Percentiles rank a stretch among this genome's conserved stretches.
Conservation (phyloP, 169 alveolate species). For the Plasmodium fragile region DNA sequence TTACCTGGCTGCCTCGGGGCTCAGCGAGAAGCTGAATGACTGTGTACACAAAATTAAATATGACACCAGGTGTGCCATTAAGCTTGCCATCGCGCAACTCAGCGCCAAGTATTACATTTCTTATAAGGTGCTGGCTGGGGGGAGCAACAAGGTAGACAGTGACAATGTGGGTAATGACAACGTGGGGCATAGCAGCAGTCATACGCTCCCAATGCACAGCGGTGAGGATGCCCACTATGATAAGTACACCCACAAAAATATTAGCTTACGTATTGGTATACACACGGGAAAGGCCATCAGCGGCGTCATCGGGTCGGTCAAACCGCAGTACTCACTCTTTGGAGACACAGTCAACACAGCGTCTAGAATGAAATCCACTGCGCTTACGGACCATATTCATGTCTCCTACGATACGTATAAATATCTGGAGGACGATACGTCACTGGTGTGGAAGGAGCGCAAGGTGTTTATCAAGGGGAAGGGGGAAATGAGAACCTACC, state of each 20-base stretch:
- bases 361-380: constrained; percentile 91
- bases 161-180: constrained; percentile 62
- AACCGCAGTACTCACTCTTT: constrained; percentile 97
- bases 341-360: constrained; percentile 99
- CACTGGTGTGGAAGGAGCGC: constrained; percentile 80
- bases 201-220: constrained; percentile 93
- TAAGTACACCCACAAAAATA: constrained; percentile 74
- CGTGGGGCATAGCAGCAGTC: constrained; percentile 88
- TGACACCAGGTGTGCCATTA: constrained; percentile 76
- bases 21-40: constrained; percentile 77
- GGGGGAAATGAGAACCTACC: constrained; percentile 85
- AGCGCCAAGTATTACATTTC: constrained; percentile 75
- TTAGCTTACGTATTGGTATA: constrained; percentile 94
- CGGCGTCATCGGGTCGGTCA: constrained; percentile 98
- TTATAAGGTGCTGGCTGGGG: constrained; percentile 88
- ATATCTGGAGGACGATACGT: constrained; percentile 70
- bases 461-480: constrained; percentile 83
- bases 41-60: constrained; percentile 49
- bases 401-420: constrained; percentile 81
- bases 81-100: constrained; percentile 74
- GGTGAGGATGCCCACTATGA: constrained; percentile 86
- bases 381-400: constrained; percentile 80
- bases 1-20: constrained; percentile 93
- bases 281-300: constrained; percentile 97
- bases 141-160: constrained; percentile 83